phyloP scores from a whole-genome alignment of 257 asterid species.

The Solanum bulbocastanum region DNA sequence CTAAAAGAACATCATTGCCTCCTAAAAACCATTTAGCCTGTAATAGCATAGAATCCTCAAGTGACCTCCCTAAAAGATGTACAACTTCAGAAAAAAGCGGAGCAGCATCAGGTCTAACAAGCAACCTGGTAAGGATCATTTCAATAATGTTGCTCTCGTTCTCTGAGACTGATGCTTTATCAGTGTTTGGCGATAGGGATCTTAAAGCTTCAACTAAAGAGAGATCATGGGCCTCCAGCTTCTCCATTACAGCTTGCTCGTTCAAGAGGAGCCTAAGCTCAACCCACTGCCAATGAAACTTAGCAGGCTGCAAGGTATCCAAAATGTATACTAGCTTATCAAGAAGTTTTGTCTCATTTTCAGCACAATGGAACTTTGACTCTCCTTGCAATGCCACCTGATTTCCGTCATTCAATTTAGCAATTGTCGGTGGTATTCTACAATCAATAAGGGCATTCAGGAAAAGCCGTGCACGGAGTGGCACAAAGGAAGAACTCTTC shows the following conservation, averaged over 20 bases:
- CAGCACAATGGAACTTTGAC: slow-evolving; percentile 49
- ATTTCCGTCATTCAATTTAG: slow-evolving; percentile 45
- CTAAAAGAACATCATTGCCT: slow-evolving; percentile 85
- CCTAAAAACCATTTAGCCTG: slow-evolving; percentile 95
- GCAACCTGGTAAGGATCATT: slow-evolving; percentile 80
- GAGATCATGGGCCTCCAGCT: slow-evolving; percentile 55
- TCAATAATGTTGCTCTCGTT: slow-evolving; percentile 80
- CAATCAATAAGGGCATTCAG: slow-evolving; percentile 81
- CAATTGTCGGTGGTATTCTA: slow-evolving; percentile 46
- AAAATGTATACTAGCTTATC: slow-evolving; percentile 70
- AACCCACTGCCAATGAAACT: slow-evolving; percentile 99
- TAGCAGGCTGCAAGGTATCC: slow-evolving; percentile 93
- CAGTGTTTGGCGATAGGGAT: slow-evolving; percentile 68
- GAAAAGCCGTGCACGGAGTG: slow-evolving; percentile 92
- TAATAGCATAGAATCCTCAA: slow-evolving; percentile 83
- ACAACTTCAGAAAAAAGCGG: slow-evolving; percentile 87
- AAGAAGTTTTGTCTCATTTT: slow-evolving; percentile 52
- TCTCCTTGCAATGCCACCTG: slow-evolving; percentile 47
- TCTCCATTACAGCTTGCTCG: slow-evolving; percentile 84
- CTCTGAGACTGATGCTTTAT: slow-evolving; percentile 64
- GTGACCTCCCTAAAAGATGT: slow-evolving; percentile 82
- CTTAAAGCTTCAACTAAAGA: slow-evolving; percentile 71
- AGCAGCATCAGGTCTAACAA: slow-evolving; percentile 98
- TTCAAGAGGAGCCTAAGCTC: slow-evolving; percentile 90
- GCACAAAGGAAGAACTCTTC: slow-evolving; percentile 75